Evolutionary conservation across 345 rosid genomes (phyloP).

Genomic region (Salix arbutifolia): DNA sequence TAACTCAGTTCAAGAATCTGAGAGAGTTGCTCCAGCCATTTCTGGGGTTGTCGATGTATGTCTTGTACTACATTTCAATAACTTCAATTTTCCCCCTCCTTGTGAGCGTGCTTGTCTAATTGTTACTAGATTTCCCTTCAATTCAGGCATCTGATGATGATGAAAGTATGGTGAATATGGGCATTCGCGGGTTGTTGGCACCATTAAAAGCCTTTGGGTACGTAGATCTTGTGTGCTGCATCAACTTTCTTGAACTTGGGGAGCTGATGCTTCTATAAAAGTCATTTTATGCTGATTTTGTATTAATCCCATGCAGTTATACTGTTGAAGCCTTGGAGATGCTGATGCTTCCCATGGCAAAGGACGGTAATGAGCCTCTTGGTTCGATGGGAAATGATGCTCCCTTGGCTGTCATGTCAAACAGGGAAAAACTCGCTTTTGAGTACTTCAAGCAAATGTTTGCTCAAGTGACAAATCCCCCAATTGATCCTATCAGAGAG

Average conservation of each 20-base stretch:
- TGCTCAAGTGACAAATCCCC: slow-evolving; percentile 99
- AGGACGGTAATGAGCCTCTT: slow-evolving; percentile 91
- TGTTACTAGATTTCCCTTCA: slow-evolving; percentile 10
- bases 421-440: slow-evolving; percentile 76
- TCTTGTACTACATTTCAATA: neutral
- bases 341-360: slow-evolving; percentile 99
- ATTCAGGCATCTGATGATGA: slow-evolving; percentile 65
- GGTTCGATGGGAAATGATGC: slow-evolving; percentile 99
- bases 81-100: neutral
- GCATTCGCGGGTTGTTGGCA: slow-evolving; percentile 80
- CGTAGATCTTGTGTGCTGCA: slow-evolving; percentile 10
- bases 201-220: slow-evolving; percentile 99
- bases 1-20: slow-evolving; percentile 61
- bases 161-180: slow-evolving; percentile 78
- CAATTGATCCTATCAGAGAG: slow-evolving; percentile 98
- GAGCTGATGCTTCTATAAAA: neutral
- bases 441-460: slow-evolving; percentile 99
- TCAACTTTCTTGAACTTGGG: neutral
- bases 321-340: slow-evolving; percentile 96
- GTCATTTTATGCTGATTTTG: neutral
- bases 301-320: slow-evolving; percentile 47
- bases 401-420: slow-evolving; percentile 95
- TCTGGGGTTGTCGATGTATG: slow-evolving; percentile 69
- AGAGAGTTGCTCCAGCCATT: slow-evolving; percentile 52
- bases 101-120: neutral